These are phyloP conservation scores for Neurospora africana DNA, from an alignment of 495 filamentous ascomycete genomes.

Conservation along the genomic window DNA sequence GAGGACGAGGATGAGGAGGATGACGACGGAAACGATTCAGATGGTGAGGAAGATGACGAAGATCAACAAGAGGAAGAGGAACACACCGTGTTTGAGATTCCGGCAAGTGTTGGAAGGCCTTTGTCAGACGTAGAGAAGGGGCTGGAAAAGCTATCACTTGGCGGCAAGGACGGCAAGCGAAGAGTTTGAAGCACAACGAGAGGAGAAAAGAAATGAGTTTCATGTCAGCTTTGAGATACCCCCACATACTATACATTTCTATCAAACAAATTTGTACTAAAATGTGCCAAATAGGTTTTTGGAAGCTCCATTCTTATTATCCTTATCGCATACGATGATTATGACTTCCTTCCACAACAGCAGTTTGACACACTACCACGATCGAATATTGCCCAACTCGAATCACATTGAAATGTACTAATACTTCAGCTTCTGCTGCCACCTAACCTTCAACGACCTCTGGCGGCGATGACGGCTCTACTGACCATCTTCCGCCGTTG, in stretches of 20 bases:
- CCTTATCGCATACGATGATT: not conserved
- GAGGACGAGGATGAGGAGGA: slow-evolving; percentile 12
- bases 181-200: not conserved
- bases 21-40: not conserved
- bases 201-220: not conserved
- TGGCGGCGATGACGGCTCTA: slow-evolving; percentile 12
- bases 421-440: not conserved
- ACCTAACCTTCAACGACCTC: not conserved
- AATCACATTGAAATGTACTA: not conserved
- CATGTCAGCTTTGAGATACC: not conserved
- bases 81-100: not conserved
- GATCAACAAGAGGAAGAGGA: not conserved
- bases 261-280: not conserved
- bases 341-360: not conserved
- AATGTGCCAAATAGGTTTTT: not conserved
- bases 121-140: not conserved
- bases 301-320: not conserved
- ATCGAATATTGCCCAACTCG: not conserved
- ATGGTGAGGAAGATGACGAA: not conserved
- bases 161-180: not conserved
- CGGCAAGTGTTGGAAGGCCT: not conserved
- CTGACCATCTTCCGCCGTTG: slow-evolving; percentile 17
- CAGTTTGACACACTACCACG: not conserved
- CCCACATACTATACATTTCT: not conserved
- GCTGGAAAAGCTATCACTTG: not conserved